Evolutionary conservation across 2,329 filamentous ascomycete genomes (phyloP), one percentile per base, ranked within the genome.

Genomic region (Ophiostoma tasmaniense): DNA sequence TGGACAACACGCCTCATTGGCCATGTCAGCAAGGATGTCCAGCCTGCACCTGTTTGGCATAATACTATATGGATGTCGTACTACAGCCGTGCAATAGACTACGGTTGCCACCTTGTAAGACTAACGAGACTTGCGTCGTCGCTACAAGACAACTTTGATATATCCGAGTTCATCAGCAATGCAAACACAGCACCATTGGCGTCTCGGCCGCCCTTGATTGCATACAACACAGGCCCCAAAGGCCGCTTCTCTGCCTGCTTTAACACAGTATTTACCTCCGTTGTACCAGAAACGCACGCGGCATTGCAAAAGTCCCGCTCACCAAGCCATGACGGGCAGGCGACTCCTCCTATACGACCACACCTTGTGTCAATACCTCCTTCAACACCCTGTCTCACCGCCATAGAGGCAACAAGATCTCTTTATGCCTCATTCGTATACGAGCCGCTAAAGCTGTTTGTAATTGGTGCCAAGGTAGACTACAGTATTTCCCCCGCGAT

Each of bases 401-500:
- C 85, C 4, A 79, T 81, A 39, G 84, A 89, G 72, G 82, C 84
- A 0, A 85, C 88, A 59, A 79, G 84, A 72, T 82, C 83, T 4
- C 81, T 90, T 4, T 91, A 88, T 74, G 81, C 84, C 20, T 84
- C 84, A 13, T 88, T 87, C 68, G 80, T 85, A 0, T 81, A 89
- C 64, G 86, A 90, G 61, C 85, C 87, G 0, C 84, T 91, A 74
- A 83, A 87, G 62, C 90, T 89, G 74, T 89, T 87, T 73, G 86
- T 90, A 68, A 83, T 90, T 59, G 89, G 89, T 28, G 86, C 84
- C 52, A 87, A 86, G 71, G 85, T 89, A 35, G 85, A 84, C 62
- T 90, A 90, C 78, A 90, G 87, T 70, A 79, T 91, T 52, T 90
- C 89, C 0, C 89, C 89, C 0, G 86, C 87, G 11, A 91, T 92